Evolutionary conservation across 768 basidiomycete genomes (phyloP).

Genomic region (Gloeopeniophorella convolvens): DNA sequence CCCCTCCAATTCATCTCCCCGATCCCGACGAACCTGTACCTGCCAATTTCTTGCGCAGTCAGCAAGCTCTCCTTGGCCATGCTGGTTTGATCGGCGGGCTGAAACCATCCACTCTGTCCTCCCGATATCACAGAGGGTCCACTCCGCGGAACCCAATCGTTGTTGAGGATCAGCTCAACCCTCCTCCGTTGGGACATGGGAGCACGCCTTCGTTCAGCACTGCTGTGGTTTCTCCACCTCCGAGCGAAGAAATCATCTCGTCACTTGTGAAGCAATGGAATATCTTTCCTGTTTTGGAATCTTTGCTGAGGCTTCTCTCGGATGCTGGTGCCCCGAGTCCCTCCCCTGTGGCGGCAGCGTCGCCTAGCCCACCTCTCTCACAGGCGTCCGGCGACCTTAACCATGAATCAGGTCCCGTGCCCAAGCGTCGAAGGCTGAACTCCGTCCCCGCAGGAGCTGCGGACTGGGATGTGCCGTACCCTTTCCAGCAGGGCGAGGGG

Average conservation of each 20-base stretch:
- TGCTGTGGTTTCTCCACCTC: conserved; percentile 40
- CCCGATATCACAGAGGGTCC: conserved; percentile 41
- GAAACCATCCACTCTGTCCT: conserved; percentile 47
- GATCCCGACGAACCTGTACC: conserved; percentile 56
- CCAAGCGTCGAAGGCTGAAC: conserved; percentile 58
- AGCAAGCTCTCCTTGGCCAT: conserved; percentile 61
- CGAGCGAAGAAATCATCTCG: conserved; percentile 52
- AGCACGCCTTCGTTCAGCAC: conserved; percentile 33
- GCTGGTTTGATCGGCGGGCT: conserved; percentile 67
- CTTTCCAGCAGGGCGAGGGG: conserved; percentile 65
- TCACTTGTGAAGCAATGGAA: conserved; percentile 59
- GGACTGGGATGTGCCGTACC: conserved; percentile 82
- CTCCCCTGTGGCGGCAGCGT: background rate
- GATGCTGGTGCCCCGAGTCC: conserved; percentile 24
- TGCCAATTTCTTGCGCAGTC: conserved; percentile 65
- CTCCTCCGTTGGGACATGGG: conserved; percentile 24
- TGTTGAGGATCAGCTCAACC: conserved; percentile 50
- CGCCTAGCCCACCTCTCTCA: background rate
- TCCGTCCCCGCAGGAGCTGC: conserved; percentile 71
- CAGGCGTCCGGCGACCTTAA: background rate
- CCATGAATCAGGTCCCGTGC: conserved; percentile 24
- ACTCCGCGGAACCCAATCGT: conserved; percentile 63
- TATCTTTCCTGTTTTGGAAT: conserved; percentile 58
- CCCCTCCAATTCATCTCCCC: conserved; percentile 56
- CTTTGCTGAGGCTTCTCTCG: conserved; percentile 51